Evolutionary conservation across 2,329 filamentous ascomycete genomes (phyloP).

Genomic region (Lachnellula subtilissima): DNA sequence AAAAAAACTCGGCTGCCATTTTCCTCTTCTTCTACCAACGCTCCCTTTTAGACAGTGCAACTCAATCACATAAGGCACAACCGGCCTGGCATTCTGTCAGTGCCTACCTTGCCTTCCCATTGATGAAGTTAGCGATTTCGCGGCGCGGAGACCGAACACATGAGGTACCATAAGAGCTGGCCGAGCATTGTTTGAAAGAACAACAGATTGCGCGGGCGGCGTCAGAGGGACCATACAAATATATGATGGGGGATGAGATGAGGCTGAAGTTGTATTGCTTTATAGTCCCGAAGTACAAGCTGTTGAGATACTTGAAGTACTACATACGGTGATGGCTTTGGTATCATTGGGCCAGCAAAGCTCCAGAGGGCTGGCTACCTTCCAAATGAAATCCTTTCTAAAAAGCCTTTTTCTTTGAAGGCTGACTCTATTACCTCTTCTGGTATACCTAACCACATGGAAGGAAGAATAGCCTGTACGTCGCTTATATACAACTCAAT

Average conservation of each 20-base stretch:
- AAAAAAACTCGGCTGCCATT: slow-evolving; percentile 16
- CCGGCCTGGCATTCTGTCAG: slow-evolving; percentile 65
- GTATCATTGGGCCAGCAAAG: too few relatives aligned
- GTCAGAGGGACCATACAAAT: slow-evolving; percentile 76
- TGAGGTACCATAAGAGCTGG: slow-evolving; percentile 54
- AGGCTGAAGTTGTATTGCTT: neutral
- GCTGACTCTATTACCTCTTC: neutral
- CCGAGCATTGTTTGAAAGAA: slow-evolving; percentile 41
- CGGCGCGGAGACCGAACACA: slow-evolving; percentile 48
- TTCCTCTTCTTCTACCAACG: slow-evolving; percentile 51
- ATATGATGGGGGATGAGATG: neutral
- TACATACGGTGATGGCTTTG: too few relatives aligned
- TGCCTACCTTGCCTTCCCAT: slow-evolving; percentile 49
- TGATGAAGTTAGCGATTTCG: slow-evolving; percentile 61
- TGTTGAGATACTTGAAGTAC: neutral
- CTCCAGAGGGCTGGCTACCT: too few relatives aligned
- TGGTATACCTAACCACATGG: neutral
- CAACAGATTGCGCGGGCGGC: slow-evolving; percentile 65
- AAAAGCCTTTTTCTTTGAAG: neutral
- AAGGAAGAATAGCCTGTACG: too few relatives aligned
- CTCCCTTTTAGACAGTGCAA: slow-evolving; percentile 84
- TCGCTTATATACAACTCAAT: too few relatives aligned
- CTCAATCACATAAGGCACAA: slow-evolving; percentile 56
- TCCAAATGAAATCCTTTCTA: neutral
- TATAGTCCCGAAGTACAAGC: neutral